phyloP scores from a whole-genome alignment of 148 eudicot species.

The Arbutus unedo region DNA sequence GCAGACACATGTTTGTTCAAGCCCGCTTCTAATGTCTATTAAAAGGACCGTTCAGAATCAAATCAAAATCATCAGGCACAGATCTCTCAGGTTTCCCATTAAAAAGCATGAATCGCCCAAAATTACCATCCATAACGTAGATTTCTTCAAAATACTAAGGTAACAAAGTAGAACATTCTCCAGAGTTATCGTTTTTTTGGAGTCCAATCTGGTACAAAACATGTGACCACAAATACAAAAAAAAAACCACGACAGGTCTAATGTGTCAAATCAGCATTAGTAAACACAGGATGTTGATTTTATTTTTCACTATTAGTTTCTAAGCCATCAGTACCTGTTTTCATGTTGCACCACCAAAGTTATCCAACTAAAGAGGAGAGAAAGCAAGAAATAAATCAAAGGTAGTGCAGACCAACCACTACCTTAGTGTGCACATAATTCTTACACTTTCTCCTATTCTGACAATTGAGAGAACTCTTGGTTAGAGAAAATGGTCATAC shows the following conservation, averaged over 20 bases:
- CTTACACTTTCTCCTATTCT: background rate
- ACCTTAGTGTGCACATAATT: background rate
- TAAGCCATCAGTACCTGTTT: background rate
- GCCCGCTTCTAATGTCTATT: background rate
- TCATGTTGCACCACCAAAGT: background rate
- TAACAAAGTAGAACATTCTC: background rate
- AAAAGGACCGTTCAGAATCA: background rate
- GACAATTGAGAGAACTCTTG: background rate
- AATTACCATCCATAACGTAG: background rate
- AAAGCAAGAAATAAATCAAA: background rate
- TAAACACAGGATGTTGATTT: background rate
- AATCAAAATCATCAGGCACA: background rate
- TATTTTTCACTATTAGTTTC: background rate
- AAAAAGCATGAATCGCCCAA: background rate
- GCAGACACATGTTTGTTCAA: background rate
- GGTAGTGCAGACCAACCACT: background rate
- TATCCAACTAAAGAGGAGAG: background rate
- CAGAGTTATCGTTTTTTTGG: background rate
- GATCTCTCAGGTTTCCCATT: background rate
- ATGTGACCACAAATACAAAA: background rate
- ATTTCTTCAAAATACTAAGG: background rate
- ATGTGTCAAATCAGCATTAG: background rate
- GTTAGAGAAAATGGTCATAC: slow-evolving; percentile 37
- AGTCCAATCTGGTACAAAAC: background rate
- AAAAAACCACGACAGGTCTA: background rate